phyloP scores from a whole-genome alignment of 1,139 yeast genomes.

The Yamadazyma sp. region DNA sequence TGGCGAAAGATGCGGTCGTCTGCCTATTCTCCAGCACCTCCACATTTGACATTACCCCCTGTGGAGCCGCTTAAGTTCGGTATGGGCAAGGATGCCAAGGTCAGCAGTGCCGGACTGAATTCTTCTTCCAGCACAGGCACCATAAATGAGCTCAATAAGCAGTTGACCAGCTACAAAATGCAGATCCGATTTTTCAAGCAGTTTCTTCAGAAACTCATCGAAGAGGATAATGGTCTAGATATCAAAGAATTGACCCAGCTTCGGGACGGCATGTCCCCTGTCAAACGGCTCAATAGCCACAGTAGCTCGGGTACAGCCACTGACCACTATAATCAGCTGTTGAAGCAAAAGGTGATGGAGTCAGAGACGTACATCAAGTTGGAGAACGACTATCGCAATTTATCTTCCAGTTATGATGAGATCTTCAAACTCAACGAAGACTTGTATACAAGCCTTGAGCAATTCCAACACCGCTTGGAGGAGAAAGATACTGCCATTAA shows the following conservation, averaged over 20 bases:
- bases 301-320: not conserved
- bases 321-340: not conserved
- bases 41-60: conserved; percentile 8
- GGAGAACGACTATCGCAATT: conserved; percentile 18
- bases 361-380: conserved; percentile 7
- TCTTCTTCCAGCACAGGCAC: conserved; percentile 10
- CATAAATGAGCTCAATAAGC: conserved; percentile 26
- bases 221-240: conserved; percentile 21
- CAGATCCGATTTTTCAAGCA: conserved; percentile 45
- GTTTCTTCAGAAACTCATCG: conserved; percentile 40
- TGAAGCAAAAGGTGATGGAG: not conserved
- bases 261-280: conserved; percentile 18
- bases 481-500: conserved; percentile 25
- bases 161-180: conserved; percentile 42
- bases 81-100: conserved; percentile 3
- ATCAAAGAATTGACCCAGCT: conserved; percentile 24
- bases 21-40: conserved; percentile 3
- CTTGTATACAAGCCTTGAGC: conserved; percentile 36
- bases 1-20: conserved; percentile 35
- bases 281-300: conserved; percentile 3
- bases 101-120: conserved; percentile 6
- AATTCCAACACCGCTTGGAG: conserved; percentile 30
- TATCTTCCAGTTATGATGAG: conserved; percentile 36
- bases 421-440: conserved; percentile 39
- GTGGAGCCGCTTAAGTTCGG: conserved; percentile 14